Evolutionary conservation across 139 green algal species (phyloP).

Genomic region (Chlamydomonas applanata): DNA sequence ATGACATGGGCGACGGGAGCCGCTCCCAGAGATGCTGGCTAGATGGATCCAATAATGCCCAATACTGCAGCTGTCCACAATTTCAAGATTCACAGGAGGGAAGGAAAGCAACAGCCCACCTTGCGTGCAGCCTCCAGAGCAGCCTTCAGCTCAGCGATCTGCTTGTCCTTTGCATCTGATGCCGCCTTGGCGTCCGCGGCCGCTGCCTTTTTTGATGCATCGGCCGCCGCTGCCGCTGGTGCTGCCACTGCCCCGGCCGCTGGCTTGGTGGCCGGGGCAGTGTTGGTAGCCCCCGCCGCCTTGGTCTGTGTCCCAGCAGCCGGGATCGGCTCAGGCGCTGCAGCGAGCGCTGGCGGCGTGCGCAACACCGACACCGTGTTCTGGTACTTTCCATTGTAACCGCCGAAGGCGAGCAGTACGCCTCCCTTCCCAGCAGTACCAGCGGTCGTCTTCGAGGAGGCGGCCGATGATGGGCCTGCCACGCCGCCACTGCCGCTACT

Average conservation of each 20-base stretch:
- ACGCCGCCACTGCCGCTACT: background rate
- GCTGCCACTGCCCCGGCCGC: background rate
- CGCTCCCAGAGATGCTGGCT: too few species aligned
- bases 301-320: background rate
- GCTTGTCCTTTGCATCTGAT: background rate
- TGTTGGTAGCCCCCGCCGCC: background rate
- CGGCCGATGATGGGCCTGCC: too few species aligned
- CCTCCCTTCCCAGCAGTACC: slow-evolving; percentile 4
- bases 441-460: too few species aligned
- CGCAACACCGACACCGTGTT: slow-evolving; percentile 41
- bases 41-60: too few species aligned
- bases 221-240: background rate
- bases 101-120: too few species aligned
- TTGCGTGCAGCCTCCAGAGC: slow-evolving; percentile 36
- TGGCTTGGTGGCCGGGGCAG: background rate
- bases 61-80: too few species aligned
- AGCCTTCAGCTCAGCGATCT: slow-evolving; percentile 20
- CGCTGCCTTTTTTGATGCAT: background rate
- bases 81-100: too few species aligned
- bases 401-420: slow-evolving; percentile 71
- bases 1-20: too few species aligned
- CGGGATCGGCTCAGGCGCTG: background rate
- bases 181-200: background rate
- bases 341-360: slow-evolving; percentile 15
- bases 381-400: slow-evolving; percentile 81